phyloP scores from a whole-genome alignment of 139 green algal species.

The Parachlorella kessleri region DNA sequence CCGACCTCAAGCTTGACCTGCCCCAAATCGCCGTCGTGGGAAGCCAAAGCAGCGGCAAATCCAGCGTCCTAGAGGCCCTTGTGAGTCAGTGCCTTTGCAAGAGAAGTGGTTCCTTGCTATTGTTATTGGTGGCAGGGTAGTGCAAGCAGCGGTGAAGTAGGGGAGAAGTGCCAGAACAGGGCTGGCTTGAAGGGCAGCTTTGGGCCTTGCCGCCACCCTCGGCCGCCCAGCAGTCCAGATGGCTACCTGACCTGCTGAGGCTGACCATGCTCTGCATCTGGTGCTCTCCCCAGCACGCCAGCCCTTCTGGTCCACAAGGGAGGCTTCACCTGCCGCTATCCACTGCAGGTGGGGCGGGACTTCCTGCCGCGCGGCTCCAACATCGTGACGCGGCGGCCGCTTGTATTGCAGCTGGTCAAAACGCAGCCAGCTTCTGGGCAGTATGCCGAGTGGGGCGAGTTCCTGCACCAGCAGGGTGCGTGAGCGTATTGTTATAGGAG shows the following conservation, averaged over 20 bases:
- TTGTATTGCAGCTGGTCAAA: conserved; percentile 91
- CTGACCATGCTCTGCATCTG: neutral
- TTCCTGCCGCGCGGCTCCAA: conserved; percentile 92
- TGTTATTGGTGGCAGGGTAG: too few relatives aligned
- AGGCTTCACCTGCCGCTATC: too few relatives aligned
- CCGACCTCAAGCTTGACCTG: conserved; percentile 85
- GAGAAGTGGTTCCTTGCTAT: too few relatives aligned
- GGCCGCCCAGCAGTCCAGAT: too few relatives aligned
- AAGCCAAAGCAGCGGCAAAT: conserved; percentile 95
- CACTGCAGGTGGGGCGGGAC: conserved; percentile 85
- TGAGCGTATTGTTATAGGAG: too few relatives aligned
- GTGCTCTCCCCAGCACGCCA: neutral
- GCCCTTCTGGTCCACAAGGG: too few relatives aligned
- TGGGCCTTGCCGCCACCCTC: too few relatives aligned
- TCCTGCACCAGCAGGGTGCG: conserved; percentile 78
- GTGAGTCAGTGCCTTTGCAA: conserved; percentile 58
- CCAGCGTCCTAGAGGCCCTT: conserved; percentile 92
- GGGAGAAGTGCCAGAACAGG: too few relatives aligned
- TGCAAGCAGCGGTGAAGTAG: too few relatives aligned
- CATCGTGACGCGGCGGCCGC: conserved; percentile 90
- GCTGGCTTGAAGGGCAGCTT: too few relatives aligned
- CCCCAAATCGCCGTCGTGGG: conserved; percentile 96
- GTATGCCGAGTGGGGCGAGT: conserved; percentile 93
- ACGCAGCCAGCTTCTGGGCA: conserved; percentile 11
- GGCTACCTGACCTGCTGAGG: too few relatives aligned